Evolutionary conservation across 352 stramenopile genomes (phyloP), one percentile per base, ranked within the genome.

Genomic region (Blastocystis hominis): DNA sequence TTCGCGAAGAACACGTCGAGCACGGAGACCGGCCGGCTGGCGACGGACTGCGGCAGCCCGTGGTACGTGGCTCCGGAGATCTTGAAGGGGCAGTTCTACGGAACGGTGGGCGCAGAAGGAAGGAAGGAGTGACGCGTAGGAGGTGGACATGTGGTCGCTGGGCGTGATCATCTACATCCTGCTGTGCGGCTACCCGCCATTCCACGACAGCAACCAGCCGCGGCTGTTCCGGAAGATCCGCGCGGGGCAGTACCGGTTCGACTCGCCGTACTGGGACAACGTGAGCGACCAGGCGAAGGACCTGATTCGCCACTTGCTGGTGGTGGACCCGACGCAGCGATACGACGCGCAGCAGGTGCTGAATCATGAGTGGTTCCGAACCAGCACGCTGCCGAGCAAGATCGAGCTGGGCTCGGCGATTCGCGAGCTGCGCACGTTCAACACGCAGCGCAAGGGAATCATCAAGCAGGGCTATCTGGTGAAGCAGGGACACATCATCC

Each of bases 121-220:
- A n/a, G n/a, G 50, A 1, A 20, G 50, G n/a, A 20, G 50, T 59
- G 50, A 59, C 10, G 0, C n/a, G 50, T 59, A 59, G 50, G 91
- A 94, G 34, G 94, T 96, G 13, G 95, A 98, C 89, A 96, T 95
- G 89, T 98, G 95, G 95, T 96, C 92, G 89, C 90, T 97, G 6
- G 95, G 95, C 40, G 94, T 97, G 15, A 95, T 98, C 88, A 88
- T 94, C n/a, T 98, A 95, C 89, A 97, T 98, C 77, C 88, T 98
- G 59, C 88, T 98, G 34, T 96, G 93, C 42, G 95, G 95, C 10
- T 97, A 96, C 90, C 93, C 94, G 44, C 92, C 92, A 3, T 94
- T 94, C 87, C 91, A 96, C 89, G 93, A 96, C 88, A 94, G 95
- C 89, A 93, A 96, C 90, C 93, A 94, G 42, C 90, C 91, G 80